Percentiles rank a stretch among this genome's conserved stretches.
Evolutionary conservation across 2,329 filamentous ascomycete genomes (phyloP).

Genomic region (Teratosphaeriaceae sp.): DNA sequence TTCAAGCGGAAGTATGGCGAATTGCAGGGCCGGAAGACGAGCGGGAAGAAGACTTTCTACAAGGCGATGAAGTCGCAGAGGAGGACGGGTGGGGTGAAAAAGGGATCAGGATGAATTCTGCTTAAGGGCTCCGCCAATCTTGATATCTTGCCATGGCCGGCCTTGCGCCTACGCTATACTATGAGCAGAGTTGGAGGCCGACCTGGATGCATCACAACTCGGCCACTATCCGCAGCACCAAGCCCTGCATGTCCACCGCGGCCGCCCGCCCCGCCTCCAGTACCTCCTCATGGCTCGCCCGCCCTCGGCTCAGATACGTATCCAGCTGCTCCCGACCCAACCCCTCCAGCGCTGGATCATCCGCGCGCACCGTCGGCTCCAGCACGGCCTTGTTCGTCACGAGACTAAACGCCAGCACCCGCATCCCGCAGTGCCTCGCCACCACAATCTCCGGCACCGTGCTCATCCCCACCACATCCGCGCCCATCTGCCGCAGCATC

Average conservation of each 20-base stretch:
- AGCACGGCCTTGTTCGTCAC: conserved; percentile 60
- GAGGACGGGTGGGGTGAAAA: conserved; percentile 29
- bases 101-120: conserved; percentile 22
- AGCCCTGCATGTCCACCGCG: conserved; percentile 55
- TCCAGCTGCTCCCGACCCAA: conserved; percentile 46
- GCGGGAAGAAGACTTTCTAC: conserved; percentile 85
- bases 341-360: conserved; percentile 48
- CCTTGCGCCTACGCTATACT: conserved; percentile 7
- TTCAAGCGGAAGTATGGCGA: conserved; percentile 85
- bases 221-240: conserved; percentile 41
- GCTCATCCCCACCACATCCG: conserved; percentile 66
- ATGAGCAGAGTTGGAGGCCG: too few relatives aligned
- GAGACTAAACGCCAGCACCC: conserved; percentile 58
- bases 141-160: too few relatives aligned
- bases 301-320: conserved; percentile 51
- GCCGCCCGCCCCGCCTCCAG: conserved; percentile 54
- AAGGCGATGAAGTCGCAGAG: conserved; percentile 65
- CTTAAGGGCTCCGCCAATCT: too few relatives aligned
- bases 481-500: conserved; percentile 53
- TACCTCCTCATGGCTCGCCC: conserved; percentile 59
- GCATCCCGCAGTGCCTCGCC: conserved; percentile 57
- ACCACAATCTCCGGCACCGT: conserved; percentile 63
- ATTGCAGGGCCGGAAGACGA: conserved; percentile 74
- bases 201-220: conserved; percentile 34
- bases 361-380: conserved; percentile 51